A percentile compares a stretch with the other conserved stretches of the same genome.
Evolutionary conservation across 2,329 filamentous ascomycete genomes (phyloP).

Genomic region (Beauveria bassiana): DNA sequence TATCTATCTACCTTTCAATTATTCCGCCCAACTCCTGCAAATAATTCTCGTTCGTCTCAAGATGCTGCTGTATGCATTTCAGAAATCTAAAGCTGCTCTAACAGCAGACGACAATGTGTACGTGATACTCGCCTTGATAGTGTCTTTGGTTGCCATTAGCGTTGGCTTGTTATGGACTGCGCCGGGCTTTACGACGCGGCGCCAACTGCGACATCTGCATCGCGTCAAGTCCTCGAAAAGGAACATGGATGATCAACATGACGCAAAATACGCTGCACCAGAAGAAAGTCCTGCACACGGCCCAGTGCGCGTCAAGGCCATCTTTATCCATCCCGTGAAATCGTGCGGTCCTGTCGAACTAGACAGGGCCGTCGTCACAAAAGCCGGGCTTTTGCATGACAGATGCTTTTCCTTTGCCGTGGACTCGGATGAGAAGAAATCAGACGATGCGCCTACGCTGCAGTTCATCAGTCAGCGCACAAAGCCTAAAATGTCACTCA

Average conservation of each 20-base stretch:
- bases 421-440: constrained; percentile 18
- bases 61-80: not conserved
- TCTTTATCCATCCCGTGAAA: constrained; percentile 22
- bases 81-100: not conserved
- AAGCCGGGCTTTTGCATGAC: constrained; percentile 20
- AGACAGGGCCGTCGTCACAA: constrained; percentile 17
- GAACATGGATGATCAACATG: constrained; percentile 21
- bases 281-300: not conserved
- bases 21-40: not conserved
- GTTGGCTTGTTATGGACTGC: not conserved
- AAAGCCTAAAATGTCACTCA: constrained; percentile 14
- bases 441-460: constrained; percentile 13
- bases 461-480: constrained; percentile 22
- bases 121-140: not conserved
- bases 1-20: too few species aligned
- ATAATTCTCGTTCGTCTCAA: not conserved
- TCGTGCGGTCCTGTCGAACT: constrained; percentile 21
- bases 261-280: constrained; percentile 13
- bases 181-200: not conserved
- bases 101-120: not conserved
- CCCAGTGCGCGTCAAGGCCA: constrained; percentile 19
- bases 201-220: constrained; percentile 11
- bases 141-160: not conserved
- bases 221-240: constrained; percentile 15
- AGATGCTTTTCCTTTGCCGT: constrained; percentile 22